Base-by-base conservation (phyloP, 345 rosid genomes). In the Kernera saxatilis region DNA sequence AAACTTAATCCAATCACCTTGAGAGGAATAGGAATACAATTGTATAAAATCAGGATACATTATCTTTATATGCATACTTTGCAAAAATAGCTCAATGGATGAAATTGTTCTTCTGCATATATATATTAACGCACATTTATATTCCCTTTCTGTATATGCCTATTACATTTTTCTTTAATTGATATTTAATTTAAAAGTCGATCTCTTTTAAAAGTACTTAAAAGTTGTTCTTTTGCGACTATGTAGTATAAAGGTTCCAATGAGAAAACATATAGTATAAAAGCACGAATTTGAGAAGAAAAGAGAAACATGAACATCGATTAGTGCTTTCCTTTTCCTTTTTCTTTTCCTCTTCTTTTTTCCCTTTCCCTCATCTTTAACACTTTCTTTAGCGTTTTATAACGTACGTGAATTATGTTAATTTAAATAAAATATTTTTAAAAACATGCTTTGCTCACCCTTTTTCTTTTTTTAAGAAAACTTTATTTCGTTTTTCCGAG, bases 171-270 rank as follows among this genome's bases (percentile, higher is more conserved):
- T 18, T 45, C 37, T 29, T 54, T 6, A 14, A 22, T 67, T 21
- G 35, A 44, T 61, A 44, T 61, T 39, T 62, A 75, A 69, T 23
- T 26, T 0, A 70, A 70, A 67, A 67, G 69, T 68, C 25, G 64
- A 61, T 57, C 54, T 74, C 79, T 75, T 75, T 75, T 61, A 45
- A 75, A 75, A 75, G 58, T 62, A 27, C 43, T 53, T 53, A 45
- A 69, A 75, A 69, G 66, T 69, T 69, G 65, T 69, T 69, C 65
- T 69, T 63, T 70, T 75, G 54, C 57, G 70, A 76, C 71, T 63
- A 48, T 45, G 45, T 36, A 62, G 67, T 64, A 63, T 54, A 76
- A 76, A 62, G 66, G 57, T 45, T 33, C 52, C 70, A 69, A 69
- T 69, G 27, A 69, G 2, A 62, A 75, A 61, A 61, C 58, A 60